A percentile compares a stretch with the other conserved stretches of the same genome.
phyloP scores from a whole-genome alignment of 78 protist genomes.

The Dictyostelium brefeldianum region DNA sequence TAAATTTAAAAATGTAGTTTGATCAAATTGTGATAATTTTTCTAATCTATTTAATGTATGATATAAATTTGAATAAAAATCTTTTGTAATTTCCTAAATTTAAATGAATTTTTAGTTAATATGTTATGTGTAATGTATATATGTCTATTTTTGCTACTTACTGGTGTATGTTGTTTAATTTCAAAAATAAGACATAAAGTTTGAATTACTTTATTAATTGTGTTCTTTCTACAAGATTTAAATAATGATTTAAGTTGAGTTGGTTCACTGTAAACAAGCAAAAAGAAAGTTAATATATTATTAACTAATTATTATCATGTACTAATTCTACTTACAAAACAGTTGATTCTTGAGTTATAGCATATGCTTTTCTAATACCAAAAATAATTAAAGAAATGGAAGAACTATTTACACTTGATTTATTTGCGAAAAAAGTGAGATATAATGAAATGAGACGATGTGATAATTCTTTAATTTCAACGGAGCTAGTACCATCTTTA shows the following conservation, averaged over 20 bases:
- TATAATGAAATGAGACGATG: neutral
- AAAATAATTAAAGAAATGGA: conserved; percentile 22
- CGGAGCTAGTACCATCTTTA: neutral
- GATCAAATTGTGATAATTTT: conserved; percentile 50
- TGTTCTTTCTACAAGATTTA: conserved; percentile 10
- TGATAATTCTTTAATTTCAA: conserved; percentile 12
- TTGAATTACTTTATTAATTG: conserved; percentile 55
- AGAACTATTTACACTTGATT: neutral
- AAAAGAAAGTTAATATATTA: neutral
- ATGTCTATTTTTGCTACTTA: neutral
- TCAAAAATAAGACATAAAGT: conserved; percentile 61
- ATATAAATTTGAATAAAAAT: conserved; percentile 37
- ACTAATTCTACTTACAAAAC: neutral
- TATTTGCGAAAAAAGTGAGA: conserved; percentile 26
- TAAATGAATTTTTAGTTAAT: too few species aligned
- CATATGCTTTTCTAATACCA: conserved; percentile 58
- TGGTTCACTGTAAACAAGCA: neutral
- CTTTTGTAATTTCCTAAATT: conserved; percentile 28
- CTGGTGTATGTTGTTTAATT: conserved; percentile 35
- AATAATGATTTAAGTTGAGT: conserved; percentile 24
- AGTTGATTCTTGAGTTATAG: conserved; percentile 2
- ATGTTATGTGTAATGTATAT: neutral
- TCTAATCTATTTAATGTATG: conserved; percentile 27
- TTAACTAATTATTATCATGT: neutral
- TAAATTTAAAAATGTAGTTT: conserved; percentile 64